A percentile compares a stretch with the other conserved stretches of the same genome.
Conservation (phyloP, 495 filamentous ascomycete genomes). For the Daldinia caldariorum region DNA sequence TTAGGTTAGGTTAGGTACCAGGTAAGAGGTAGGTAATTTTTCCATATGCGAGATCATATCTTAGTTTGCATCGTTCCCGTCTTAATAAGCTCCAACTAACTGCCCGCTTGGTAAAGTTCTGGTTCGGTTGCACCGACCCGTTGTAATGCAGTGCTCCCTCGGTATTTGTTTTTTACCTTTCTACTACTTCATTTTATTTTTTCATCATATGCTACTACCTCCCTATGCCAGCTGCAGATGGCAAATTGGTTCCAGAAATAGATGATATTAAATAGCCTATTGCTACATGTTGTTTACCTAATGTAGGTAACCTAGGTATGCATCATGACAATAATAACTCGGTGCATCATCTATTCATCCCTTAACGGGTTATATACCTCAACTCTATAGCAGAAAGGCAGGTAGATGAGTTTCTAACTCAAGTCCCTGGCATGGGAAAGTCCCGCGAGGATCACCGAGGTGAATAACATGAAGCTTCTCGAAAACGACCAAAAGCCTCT, state of each 20-base stretch:
- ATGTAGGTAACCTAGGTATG: too few species aligned
- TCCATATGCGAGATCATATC: constrained; percentile 21
- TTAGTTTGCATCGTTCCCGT: constrained; percentile 19
- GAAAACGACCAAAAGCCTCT: constrained; percentile 29
- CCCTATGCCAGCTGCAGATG: neutral
- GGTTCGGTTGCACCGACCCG: constrained; percentile 30
- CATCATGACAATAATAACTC: neutral
- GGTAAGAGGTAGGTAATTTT: too few species aligned
- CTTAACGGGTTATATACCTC: neutral
- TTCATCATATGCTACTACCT: neutral
- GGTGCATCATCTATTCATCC: neutral
- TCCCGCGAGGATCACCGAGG: constrained; percentile 22
- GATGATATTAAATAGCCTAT: constrained; percentile 4
- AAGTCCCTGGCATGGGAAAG: constrained; percentile 12
- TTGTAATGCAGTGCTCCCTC: constrained; percentile 24
- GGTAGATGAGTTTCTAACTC: neutral
- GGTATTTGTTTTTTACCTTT: constrained; percentile 24
- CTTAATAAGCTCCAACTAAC: constrained; percentile 6
- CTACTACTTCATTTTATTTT: constrained; percentile 7
- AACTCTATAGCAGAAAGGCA: neutral
- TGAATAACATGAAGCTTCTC: constrained; percentile 16
- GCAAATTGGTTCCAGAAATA: constrained; percentile 36
- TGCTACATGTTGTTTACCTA: neutral
- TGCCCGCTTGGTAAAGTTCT: constrained; percentile 23
- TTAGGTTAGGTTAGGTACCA: too few species aligned